Evolutionary conservation across 495 filamentous ascomycete species (phyloP), one percentile per base, ranked within the genome.

Genomic region (Parathielavia appendiculata): DNA sequence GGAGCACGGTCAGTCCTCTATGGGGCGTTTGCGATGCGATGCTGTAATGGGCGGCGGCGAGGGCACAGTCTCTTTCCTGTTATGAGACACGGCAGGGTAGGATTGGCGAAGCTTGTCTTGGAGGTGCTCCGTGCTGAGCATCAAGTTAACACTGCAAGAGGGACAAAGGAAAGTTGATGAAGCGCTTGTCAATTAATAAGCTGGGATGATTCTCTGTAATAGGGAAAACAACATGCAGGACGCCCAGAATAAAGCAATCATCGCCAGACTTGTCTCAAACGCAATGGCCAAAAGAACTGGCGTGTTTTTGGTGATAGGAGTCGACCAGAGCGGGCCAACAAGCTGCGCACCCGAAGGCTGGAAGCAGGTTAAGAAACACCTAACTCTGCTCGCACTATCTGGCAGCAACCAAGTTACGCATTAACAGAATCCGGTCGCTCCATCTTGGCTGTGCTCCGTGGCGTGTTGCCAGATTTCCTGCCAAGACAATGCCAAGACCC

Each of bases 21-120:
- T n/a, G 43, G n/a, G 47, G 35, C 54, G n/a, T 50, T 57, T 34
- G 54, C 46, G 22, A 4, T 34, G 46, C 36, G n/a, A 57, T 57
- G 54, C 35, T 39, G 54, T 49, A 17, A 57, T 50, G 36, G 44
- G 5, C 7, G 35, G 10, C 12, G 17, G 5, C 10, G 20, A 26
- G 12, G 34, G 32, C 13, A 16, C 12, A 22, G 20, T 20, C 26
- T 30, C 26, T 30, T 30, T 30, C 26, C 26, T 9, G 8, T 1
- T 32, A 36, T 56, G 54, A 56, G 54, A 56, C 54, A 39, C 43
- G 43, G 32, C 0, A 39, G 17, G 30, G 30, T 3, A 5, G 14
- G 47, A 17, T 16, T 10, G 35, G 35, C 6, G 47, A n/a, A 34
- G 8, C 48, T 38, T 17, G 48, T 51, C 14, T 12, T 11, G 48